phyloP scores from a whole-genome alignment of 164 flowering plant genomes.

The Hamamelis virginiana region DNA sequence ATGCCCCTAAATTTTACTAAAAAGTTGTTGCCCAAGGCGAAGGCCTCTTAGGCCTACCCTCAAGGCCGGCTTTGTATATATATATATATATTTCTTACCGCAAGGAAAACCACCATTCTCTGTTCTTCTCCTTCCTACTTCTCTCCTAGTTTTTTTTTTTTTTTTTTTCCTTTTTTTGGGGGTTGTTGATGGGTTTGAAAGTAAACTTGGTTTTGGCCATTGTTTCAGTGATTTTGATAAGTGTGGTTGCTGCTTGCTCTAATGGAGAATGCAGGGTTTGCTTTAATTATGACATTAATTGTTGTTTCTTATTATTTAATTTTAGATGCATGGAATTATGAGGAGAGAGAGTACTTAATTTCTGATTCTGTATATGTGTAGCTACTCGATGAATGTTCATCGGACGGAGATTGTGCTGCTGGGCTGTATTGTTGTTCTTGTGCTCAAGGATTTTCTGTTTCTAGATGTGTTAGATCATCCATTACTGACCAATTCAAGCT shows the following conservation, averaged over 20 bases:
- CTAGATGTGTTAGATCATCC: slow-evolving; percentile 59
- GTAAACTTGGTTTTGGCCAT: slow-evolving; percentile 19
- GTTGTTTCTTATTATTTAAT: too few species aligned
- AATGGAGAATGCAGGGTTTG: slow-evolving; percentile 53
- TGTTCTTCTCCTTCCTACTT: background rate
- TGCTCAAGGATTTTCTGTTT: slow-evolving; percentile 36
- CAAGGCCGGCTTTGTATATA: too few species aligned
- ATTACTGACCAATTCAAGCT: slow-evolving; percentile 64
- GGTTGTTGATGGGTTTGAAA: slow-evolving; percentile 16
- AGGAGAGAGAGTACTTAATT: too few species aligned
- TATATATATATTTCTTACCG: background rate
- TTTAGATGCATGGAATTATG: background rate
- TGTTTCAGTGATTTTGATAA: slow-evolving; percentile 15
- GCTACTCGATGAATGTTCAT: slow-evolving; percentile 57
- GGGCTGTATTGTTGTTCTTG: slow-evolving; percentile 73
- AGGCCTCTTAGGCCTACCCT: too few species aligned
- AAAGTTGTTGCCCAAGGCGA: too few species aligned
- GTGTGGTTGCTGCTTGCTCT: slow-evolving; percentile 42
- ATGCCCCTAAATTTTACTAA: too few species aligned
- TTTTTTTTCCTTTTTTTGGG: too few species aligned
- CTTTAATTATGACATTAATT: background rate
- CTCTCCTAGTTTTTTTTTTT: background rate
- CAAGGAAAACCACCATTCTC: background rate
- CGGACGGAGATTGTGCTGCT: slow-evolving; percentile 55
- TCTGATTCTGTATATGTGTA: slow-evolving; percentile 6